Conservation (phyloP, 2,329 filamentous ascomycete genomes). For the Exophiala spinifera region DNA sequence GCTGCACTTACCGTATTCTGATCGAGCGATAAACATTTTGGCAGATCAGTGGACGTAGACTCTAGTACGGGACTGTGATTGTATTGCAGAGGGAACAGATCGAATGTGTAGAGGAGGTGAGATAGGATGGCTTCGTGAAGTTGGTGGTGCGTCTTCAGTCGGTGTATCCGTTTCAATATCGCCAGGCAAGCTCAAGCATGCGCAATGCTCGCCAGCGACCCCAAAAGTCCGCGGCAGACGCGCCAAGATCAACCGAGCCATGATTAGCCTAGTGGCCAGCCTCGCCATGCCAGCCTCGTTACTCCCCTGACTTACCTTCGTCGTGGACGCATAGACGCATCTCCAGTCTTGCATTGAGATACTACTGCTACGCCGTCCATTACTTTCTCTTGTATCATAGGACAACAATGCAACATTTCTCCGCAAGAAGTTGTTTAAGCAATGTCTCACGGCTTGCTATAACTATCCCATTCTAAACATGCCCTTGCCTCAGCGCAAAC, state of each 20-base stretch:
- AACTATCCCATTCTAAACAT: too few species aligned
- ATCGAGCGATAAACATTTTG: conserved; percentile 99
- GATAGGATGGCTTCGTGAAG: not conserved
- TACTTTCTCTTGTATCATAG: too few species aligned
- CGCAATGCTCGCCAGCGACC: not conserved
- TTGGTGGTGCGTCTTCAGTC: not conserved
- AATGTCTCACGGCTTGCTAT: too few species aligned
- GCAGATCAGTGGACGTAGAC: conserved; percentile 36
- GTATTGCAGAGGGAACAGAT: not conserved
- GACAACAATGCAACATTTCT: too few species aligned
- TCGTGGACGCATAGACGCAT: too few species aligned
- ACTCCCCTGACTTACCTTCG: too few species aligned
- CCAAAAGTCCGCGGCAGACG: not conserved
- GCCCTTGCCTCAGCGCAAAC: not conserved
- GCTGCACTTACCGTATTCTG: conserved; percentile 84
- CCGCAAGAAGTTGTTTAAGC: too few species aligned
- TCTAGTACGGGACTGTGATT: too few species aligned
- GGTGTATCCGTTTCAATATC: not conserved
- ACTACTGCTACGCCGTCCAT: too few species aligned
- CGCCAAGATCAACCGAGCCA: not conserved
- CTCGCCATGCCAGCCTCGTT: not conserved
- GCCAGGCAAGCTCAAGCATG: conserved; percentile 3
- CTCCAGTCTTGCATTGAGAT: too few species aligned
- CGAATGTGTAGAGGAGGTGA: not conserved
- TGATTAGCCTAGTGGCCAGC: not conserved